phyloP scores from a whole-genome alignment of 73 alveolate species.

The Paraurostyla sp. region DNA sequence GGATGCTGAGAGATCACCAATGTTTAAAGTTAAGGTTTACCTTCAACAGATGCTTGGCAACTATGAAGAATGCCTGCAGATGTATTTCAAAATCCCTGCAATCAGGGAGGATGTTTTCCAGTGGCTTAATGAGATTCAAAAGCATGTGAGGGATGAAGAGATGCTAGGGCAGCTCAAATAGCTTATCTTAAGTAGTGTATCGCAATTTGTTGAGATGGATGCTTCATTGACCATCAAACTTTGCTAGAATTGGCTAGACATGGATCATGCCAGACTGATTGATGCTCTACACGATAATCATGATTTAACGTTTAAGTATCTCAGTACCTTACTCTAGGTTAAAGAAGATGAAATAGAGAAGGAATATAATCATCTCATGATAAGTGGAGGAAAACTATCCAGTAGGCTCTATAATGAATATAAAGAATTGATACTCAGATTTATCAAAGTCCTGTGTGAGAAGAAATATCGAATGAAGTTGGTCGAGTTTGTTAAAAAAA shows the following conservation, averaged over 20 bases:
- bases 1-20: conserved; percentile 48
- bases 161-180: not conserved
- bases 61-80: conserved; percentile 38
- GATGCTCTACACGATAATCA: not conserved
- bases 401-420: not conserved
- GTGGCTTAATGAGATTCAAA: conserved; percentile 42
- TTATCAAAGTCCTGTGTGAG: not conserved
- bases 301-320: conserved; percentile 21
- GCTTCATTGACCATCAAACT: not conserved
- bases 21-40: conserved; percentile 52
- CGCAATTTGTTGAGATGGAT: conserved; percentile 50
- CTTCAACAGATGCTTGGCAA: conserved; percentile 28
- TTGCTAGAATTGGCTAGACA: conserved; percentile 47
- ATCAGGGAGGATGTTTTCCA: conserved; percentile 48
- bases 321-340: conserved; percentile 15
- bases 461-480: conserved; percentile 32
- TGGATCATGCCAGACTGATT: conserved; percentile 34
- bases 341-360: conserved; percentile 12
- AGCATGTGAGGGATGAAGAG: not conserved
- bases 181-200: not conserved
- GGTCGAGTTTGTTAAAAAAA: conserved; percentile 34
- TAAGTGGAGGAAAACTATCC: not conserved
- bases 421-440: not conserved
- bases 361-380: conserved; percentile 36
- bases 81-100: conserved; percentile 34